Conservation (phyloP, 495 filamentous ascomycete genomes). For the Lasiosphaeriaceae sp. region DNA sequence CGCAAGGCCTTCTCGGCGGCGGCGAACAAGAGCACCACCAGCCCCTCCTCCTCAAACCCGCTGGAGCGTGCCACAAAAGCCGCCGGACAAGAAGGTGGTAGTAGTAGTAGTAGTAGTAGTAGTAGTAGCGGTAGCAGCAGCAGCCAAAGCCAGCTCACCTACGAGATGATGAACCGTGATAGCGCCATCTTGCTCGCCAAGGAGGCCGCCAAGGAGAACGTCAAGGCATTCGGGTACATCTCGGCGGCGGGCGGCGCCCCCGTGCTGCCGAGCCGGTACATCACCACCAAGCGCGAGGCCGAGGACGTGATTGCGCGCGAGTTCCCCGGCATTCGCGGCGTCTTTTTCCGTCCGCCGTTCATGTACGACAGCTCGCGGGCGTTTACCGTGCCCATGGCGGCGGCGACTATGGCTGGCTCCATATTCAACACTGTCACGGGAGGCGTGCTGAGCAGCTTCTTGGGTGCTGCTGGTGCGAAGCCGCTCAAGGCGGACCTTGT, state of each 20-base stretch:
- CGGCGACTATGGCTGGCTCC: constrained; percentile 61
- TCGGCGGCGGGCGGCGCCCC: constrained; percentile 84
- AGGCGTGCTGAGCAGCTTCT: constrained; percentile 64
- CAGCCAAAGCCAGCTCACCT: constrained; percentile 74
- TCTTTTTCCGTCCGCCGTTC: constrained; percentile 84
- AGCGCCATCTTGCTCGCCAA: constrained; percentile 77
- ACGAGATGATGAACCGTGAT: constrained; percentile 98
- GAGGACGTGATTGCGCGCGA: constrained; percentile 69
- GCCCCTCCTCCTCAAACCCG: no score
- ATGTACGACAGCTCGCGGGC: constrained; percentile 80
- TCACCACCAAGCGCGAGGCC: constrained; percentile 87
- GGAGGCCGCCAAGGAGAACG: constrained; percentile 62
- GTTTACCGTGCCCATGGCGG: constrained; percentile 81
- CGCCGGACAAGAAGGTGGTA: constrained; percentile 35
- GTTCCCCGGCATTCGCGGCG: constrained; percentile 67
- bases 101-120: background rate
- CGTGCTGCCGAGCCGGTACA: constrained; percentile 77
- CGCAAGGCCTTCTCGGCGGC: constrained; percentile 60
- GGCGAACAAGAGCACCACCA: constrained; percentile 40
- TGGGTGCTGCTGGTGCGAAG: constrained; percentile 79
- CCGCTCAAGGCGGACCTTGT: constrained; percentile 83
- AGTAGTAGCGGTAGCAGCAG: constrained; percentile 29
- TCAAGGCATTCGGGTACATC: constrained; percentile 75
- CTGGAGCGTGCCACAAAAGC: constrained; percentile 53
- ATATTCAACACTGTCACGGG: constrained; percentile 70